Base-by-base conservation (phyloP, 1,139 yeast species). In the Blastobotrys raffinosifermentans region DNA sequence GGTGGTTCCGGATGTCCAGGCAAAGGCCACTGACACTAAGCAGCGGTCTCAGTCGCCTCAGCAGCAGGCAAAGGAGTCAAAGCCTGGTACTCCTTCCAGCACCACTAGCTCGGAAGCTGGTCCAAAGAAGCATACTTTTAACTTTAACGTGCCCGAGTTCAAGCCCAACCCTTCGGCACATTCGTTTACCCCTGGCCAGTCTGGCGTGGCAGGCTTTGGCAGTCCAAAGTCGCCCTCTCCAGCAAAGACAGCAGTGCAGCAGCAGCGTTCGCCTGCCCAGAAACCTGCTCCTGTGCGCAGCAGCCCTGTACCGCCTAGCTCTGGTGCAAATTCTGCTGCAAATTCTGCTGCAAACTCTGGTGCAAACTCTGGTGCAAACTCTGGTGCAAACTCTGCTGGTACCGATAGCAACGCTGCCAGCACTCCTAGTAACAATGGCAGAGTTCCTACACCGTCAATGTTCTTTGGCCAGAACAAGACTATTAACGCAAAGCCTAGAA, bases 111-210 rank as follows among this genome's bases (percentile, higher is more conserved):
- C 10, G 35, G 14, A 31, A 37, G 13, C 26, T 31, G 26, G 32
- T 19, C 6, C 6, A 9, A 25, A 25, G 15, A 49, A 52, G 35
- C 49, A 54, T 32, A 73, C 73, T 54, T 66, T 73, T 64, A 80
- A 77, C 51, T 70, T 77, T 40, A 75, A 70, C 36, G 69, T 70
- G 1, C 70, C 79, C 5, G 72, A 76, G 4, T 80, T 80, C 62
- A 79, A 76, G 57, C 74, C 80, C 57, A 80, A 80, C 54, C 83
- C 86, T 7, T 74, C 77, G 43, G 84, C 87, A 2, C 77, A 80
- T 4, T 69, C 80, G 0, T 82, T 83, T 52, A 77, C 83, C 3
- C 89, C 91, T 2, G 31, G 34, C 18, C 23, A 14, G 66, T 29
- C 69, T 66, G 26, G 56, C 47, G 37, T 66, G 58, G 39, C 61